Conservation (phyloP, 495 filamentous ascomycete species). For the Saxophila tyrrhenica region DNA sequence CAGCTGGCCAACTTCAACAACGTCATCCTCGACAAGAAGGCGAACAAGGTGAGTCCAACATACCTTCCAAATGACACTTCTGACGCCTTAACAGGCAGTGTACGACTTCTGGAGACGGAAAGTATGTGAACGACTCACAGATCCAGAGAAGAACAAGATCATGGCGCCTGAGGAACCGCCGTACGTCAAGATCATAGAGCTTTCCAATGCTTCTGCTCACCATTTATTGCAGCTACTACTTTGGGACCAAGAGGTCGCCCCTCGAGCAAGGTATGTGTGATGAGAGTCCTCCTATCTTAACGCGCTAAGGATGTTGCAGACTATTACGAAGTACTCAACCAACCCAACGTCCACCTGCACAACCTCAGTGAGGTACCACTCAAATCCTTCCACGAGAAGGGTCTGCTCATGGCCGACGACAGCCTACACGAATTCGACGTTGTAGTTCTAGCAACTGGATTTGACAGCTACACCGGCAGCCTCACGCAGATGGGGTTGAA, state of each 20-base stretch:
- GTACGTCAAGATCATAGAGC: background rate
- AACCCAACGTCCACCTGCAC: slow-evolving; percentile 10
- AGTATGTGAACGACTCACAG: slow-evolving; percentile 12
- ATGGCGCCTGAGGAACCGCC: slow-evolving; percentile 11
- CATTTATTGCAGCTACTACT: background rate
- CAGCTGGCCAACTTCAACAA: slow-evolving; percentile 7
- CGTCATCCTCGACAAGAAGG: slow-evolving; percentile 10
- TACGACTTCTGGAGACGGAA: slow-evolving; percentile 16
- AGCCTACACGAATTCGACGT: background rate
- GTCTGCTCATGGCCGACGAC: slow-evolving; percentile 6
- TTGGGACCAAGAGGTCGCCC: slow-evolving; percentile 14
- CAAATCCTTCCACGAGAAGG: slow-evolving; percentile 7
- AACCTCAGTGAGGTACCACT: slow-evolving; percentile 13
- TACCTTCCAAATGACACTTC: background rate
- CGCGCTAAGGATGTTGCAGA: no score
- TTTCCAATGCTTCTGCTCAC: background rate
- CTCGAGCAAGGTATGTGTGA: slow-evolving; percentile 16
- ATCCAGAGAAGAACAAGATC: slow-evolving; percentile 16
- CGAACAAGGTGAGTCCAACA: slow-evolving; percentile 14
- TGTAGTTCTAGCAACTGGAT: slow-evolving; percentile 4
- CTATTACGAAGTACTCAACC: slow-evolving; percentile 23
- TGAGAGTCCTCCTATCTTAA: no score
- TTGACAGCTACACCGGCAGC: slow-evolving; percentile 10
- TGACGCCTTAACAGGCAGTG: background rate
- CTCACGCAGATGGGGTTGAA: slow-evolving; percentile 8